phyloP scores from a whole-genome alignment of 495 filamentous ascomycete species.

The Tuber melanosporum region DNA sequence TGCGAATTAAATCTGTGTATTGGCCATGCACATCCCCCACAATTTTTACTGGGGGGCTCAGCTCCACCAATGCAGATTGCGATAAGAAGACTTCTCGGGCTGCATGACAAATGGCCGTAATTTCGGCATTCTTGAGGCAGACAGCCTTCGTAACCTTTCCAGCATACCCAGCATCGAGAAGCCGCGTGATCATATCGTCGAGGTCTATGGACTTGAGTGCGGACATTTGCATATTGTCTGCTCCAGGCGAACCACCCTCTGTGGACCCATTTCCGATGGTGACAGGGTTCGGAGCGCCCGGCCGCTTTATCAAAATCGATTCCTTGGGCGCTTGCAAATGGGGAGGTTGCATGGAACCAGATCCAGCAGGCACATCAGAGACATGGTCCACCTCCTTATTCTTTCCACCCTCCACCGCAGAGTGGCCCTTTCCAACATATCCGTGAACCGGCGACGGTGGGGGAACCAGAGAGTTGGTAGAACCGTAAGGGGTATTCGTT shows the following conservation, averaged over 20 bases:
- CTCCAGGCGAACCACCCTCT: constrained; percentile 43
- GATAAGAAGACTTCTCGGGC: constrained; percentile 82
- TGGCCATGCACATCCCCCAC: constrained; percentile 98
- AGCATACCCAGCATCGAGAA: constrained; percentile 90
- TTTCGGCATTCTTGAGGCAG: constrained; percentile 95
- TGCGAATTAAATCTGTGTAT: constrained; percentile 91
- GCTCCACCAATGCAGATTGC: constrained; percentile 85
- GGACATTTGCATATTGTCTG: constrained; percentile 55
- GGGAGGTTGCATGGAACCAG: constrained; percentile 48
- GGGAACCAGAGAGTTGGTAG: constrained; percentile 57
- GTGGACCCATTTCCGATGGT: constrained; percentile 42
- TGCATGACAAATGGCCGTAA: constrained; percentile 80
- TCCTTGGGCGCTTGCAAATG: constrained; percentile 56
- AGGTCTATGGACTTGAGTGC: constrained; percentile 86
- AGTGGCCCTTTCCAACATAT: constrained; percentile 67
- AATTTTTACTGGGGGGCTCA: constrained; percentile 96
- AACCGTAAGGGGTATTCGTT: constrained; percentile 41
- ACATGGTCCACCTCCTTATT: constrained; percentile 90
- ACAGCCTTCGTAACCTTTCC: constrained; percentile 96
- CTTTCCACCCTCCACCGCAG: constrained; percentile 70
- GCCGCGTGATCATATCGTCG: constrained; percentile 92
- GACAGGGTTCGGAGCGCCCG: constrained; percentile 53
- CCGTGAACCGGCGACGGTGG: constrained; percentile 83
- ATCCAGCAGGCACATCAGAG: constrained; percentile 80
- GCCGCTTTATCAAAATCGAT: constrained; percentile 78